A percentile compares a stretch with the other conserved stretches of the same genome.
Evolutionary conservation across 768 basidiomycete species (phyloP).

Genomic region (Xerocomellus intermedius): DNA sequence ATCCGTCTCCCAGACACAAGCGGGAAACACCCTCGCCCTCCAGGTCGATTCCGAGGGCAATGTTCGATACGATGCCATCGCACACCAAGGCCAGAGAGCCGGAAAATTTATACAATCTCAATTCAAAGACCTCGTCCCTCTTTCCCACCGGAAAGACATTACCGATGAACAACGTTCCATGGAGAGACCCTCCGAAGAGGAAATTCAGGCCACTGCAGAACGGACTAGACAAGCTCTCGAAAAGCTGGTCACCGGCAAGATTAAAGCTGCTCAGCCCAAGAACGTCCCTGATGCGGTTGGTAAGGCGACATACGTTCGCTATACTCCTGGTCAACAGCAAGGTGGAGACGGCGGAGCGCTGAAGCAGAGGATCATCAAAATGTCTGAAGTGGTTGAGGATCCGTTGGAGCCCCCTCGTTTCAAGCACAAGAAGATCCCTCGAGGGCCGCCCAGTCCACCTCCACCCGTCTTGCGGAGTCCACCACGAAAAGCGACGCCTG

Average conservation of each 20-base stretch:
- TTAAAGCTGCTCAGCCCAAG: conserved; percentile 98
- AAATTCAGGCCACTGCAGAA: conserved; percentile 88
- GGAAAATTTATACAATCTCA: conserved; percentile 90
- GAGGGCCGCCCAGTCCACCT: conserved; percentile 94
- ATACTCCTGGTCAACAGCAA: conserved; percentile 91
- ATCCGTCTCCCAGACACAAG: conserved; percentile 59
- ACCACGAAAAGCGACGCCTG: conserved; percentile 91
- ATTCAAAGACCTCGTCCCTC: conserved; percentile 96
- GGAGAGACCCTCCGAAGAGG: conserved; percentile 94
- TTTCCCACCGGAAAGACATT: conserved; percentile 85
- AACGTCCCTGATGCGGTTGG: conserved; percentile 84
- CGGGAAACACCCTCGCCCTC: conserved; percentile 92
- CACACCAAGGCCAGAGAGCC: conserved; percentile 87
- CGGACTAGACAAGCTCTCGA: conserved; percentile 89
- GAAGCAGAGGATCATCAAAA: conserved; percentile 97
- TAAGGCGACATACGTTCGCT: conserved; percentile 88
- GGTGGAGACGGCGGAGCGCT: conserved; percentile 53
- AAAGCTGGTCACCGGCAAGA: conserved; percentile 91
- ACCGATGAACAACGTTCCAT: conserved; percentile 68
- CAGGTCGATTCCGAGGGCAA: conserved; percentile 97
- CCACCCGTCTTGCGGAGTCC: conserved; percentile 95
- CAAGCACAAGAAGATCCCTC: conserved; percentile 98
- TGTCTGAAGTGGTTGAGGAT: conserved; percentile 97
- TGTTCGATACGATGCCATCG: conserved; percentile 96
- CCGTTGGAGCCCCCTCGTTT: conserved; percentile 95